Base-by-base conservation (phyloP, 78 protist species). In the Tieghemostelium lacteum region DNA sequence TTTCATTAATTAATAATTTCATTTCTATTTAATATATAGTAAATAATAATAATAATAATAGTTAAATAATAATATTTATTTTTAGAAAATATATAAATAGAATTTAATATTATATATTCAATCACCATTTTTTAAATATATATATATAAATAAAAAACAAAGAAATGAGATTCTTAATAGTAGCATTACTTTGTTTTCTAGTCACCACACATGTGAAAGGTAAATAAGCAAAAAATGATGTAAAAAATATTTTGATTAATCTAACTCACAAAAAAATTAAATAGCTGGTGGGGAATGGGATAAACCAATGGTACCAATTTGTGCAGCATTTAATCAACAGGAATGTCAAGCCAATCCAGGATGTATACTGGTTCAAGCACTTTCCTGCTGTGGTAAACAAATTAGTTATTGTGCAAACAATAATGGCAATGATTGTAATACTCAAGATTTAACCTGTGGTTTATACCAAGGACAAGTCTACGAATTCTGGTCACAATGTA, bases 311-410 rank as follows among this genome's bases (percentile, higher is more conserved):
- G n/a, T n/a, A n/a, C n/a, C n/a, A n/a, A n/a, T n/a, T 71, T 80
- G 88, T 67, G 67, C 34, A 36, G 45, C 55, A 42, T 33, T 52
- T 24, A 22, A 28, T 19, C 70, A 80, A 55, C 7, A 52, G 19
- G 31, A 69, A 34, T 80, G 88, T 67, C 65, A 39, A 39, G 26
- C 62, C 17, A 70, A 65, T 67, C 1, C 24, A 4, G 49, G 10
- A 17, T 80, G 88, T 66, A 55, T 29, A 50, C 37, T 22, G 24
- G 40, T 80, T 55, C 76, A 72, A 39, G 65, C 55, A 39, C 26
- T 80, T 16, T 66, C 88, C 31, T 80, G 88, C 55, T 66, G 88
- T 80, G 88, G 88, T 29, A 34, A 66, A 22, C 33, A 24, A 37
- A 39, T 55, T 36, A 37, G 39, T 40, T 80, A 55, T 57, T 80